Evolutionary conservation across 371 early-diverging fungal genomes (phyloP).

Genomic region (Circinella umbellata): DNA sequence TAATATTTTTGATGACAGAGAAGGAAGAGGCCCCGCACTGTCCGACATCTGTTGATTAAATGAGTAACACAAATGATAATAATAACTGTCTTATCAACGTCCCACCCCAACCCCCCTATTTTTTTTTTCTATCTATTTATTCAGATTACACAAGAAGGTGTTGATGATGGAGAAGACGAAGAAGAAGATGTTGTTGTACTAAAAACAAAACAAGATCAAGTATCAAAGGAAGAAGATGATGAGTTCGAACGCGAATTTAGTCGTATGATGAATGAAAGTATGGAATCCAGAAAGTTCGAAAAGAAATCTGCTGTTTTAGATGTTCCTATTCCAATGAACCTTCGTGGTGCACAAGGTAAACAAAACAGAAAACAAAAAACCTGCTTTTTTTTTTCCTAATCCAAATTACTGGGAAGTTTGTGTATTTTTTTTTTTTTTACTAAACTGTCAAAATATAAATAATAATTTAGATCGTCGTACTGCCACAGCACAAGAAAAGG

Average conservation of each 20-base stretch:
- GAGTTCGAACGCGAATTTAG: constrained; percentile 81
- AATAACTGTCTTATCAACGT: too few species aligned
- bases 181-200: constrained; percentile 63
- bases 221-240: constrained; percentile 58
- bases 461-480: constrained; percentile 43
- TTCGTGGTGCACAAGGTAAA: constrained; percentile 55
- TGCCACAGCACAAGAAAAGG: constrained; percentile 27
- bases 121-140: too few species aligned
- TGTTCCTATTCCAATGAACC: constrained; percentile 80
- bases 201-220: constrained; percentile 40
- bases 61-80: too few species aligned
- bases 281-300: constrained; percentile 82
- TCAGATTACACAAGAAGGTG: constrained; percentile 6
- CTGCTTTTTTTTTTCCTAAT: neutral
- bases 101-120: too few species aligned
- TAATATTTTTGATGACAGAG: too few species aligned
- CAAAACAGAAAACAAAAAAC: neutral
- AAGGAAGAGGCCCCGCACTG: too few species aligned
- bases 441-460: constrained; percentile 1
- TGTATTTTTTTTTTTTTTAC: neutral
- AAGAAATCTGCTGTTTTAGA: constrained; percentile 77
- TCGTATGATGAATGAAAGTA: constrained; percentile 82
- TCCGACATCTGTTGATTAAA: too few species aligned
- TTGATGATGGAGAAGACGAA: constrained; percentile 49
- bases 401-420: neutral